A percentile compares a stretch with the other conserved stretches of the same genome.
phyloP scores from a whole-genome alignment of 2,329 filamentous ascomycete species.

The Aspergillus transmontanensis region DNA sequence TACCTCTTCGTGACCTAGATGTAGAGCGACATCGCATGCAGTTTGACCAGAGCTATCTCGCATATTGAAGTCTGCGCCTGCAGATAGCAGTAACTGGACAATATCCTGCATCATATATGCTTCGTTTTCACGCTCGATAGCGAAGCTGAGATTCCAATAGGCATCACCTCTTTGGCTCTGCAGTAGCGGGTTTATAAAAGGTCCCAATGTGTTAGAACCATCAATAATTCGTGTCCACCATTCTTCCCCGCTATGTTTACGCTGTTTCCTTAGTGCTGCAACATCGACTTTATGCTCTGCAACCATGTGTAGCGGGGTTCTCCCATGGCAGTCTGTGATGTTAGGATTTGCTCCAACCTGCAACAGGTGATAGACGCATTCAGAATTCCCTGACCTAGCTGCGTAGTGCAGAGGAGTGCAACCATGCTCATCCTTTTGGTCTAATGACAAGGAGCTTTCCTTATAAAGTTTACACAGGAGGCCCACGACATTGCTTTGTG shows the following conservation, averaged over 20 bases:
- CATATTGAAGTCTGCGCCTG: not conserved
- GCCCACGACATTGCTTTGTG: not conserved
- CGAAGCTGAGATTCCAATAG: not conserved
- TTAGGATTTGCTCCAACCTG: not conserved
- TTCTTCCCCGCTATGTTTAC: not conserved
- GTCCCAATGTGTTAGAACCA: not conserved
- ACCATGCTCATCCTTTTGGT: not conserved
- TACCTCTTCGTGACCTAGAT: not conserved
- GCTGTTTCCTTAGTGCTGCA: not conserved
- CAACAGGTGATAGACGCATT: not conserved
- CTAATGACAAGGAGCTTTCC: not conserved
- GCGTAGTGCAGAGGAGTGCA: not conserved
- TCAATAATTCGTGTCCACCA: no score
- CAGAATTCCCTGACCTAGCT: not conserved
- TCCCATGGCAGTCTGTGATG: not conserved
- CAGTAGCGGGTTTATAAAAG: not conserved
- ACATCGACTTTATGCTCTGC: not conserved
- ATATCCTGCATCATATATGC: not conserved
- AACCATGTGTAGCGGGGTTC: not conserved
- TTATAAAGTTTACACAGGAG: not conserved
- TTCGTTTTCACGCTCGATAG: not conserved
- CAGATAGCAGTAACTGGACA: not conserved
- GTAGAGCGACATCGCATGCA: not conserved
- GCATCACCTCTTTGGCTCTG: not conserved
- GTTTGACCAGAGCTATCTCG: not conserved